Conservation (phyloP, 2,329 filamentous ascomycete species). For the Exophiala sp. region DNA sequence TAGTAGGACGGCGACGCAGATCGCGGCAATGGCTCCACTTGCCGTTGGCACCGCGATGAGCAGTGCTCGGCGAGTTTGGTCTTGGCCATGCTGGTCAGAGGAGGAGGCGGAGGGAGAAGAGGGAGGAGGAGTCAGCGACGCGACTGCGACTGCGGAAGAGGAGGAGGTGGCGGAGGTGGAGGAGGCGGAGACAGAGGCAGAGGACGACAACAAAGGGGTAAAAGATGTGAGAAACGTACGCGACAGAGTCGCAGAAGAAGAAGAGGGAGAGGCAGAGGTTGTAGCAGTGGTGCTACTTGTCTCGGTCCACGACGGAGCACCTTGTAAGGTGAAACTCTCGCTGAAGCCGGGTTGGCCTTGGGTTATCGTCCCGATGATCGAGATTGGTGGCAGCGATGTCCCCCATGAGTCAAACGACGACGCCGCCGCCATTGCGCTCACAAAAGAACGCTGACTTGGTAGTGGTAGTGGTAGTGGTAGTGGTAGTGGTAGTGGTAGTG, state of each 20-base stretch:
- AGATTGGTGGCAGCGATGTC: not conserved
- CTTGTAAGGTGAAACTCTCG: not conserved
- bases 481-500: not conserved
- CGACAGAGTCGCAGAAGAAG: not conserved
- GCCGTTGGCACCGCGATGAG: slow-evolving; percentile 10
- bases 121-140: too few relatives aligned
- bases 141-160: too few relatives aligned
- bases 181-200: not conserved
- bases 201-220: not conserved
- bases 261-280: not conserved
- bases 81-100: not conserved
- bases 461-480: not conserved
- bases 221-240: not conserved
- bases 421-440: not conserved
- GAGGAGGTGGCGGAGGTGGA: not conserved
- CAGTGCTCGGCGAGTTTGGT: not conserved
- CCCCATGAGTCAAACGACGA: not conserved
- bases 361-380: not conserved
- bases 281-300: not conserved
- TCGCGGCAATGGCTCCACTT: slow-evolving; percentile 1
- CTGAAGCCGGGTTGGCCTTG: not conserved
- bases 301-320: not conserved
- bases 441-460: not conserved
- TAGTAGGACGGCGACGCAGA: not conserved
- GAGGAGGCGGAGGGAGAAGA: not conserved